Conservation (phyloP, 352 stramenopile species). For the Peronospora destructor region DNA sequence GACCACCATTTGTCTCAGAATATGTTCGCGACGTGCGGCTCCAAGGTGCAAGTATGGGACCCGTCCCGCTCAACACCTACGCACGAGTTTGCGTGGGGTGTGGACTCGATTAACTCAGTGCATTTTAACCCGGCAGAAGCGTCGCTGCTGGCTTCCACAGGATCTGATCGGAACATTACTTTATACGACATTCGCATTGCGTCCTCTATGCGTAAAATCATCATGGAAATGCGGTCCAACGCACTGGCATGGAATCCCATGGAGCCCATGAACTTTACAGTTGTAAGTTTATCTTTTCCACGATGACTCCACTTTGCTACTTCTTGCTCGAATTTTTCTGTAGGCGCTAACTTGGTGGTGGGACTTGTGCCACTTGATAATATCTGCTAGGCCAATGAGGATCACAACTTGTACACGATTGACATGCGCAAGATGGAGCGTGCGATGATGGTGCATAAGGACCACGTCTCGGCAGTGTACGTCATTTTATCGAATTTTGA, state of each 20-base stretch:
- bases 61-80: constrained; percentile 89
- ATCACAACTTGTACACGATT: constrained; percentile 99
- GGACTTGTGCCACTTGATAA: constrained; percentile 8
- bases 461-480: constrained; percentile 95
- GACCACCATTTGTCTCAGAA: constrained; percentile 96
- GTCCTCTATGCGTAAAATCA: constrained; percentile 94
- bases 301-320: constrained; percentile 4
- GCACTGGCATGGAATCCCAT: constrained; percentile 98
- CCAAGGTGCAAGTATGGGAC: constrained; percentile 96
- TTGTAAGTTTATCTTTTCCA: constrained; percentile 43
- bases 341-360: constrained; percentile 8
- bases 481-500: constrained; percentile 24
- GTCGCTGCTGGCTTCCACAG: constrained; percentile 92
- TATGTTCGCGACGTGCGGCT: constrained; percentile 89
- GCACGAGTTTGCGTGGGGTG: constrained; percentile 89
- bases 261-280: constrained; percentile 98
- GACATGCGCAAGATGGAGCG: constrained; percentile 97
- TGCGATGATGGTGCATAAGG: constrained; percentile 95
- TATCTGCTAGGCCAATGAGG: constrained; percentile 90
- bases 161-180: constrained; percentile 88
- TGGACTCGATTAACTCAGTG: constrained; percentile 92
- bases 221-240: constrained; percentile 95
- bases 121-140: constrained; percentile 95
- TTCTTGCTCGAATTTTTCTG: constrained; percentile 2
- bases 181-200: constrained; percentile 91